Base-by-base conservation (phyloP, 2,329 filamentous ascomycete species). In the Fusarium begoniae region DNA sequence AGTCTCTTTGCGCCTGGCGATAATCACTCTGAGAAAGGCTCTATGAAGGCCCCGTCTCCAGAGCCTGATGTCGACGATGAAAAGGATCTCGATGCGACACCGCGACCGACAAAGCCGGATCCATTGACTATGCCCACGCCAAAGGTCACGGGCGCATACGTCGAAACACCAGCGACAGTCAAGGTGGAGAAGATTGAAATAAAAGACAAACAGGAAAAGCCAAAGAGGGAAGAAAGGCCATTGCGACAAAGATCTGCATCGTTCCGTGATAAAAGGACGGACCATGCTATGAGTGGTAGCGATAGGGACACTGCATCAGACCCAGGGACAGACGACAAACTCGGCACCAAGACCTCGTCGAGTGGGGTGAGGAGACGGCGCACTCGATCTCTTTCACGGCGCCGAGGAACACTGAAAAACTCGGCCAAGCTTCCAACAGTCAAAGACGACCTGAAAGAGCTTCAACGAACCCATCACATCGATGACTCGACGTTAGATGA, bases 401-500 rank as follows among this genome's bases (percentile, higher is more conserved):
- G 81, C 47, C 83, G 84, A 40, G 82, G 79, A n/a, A 84, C 86
- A 17, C 78, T 89, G 41, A 83, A 84, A 70, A 90, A 90, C 80
- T 87, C 88, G 8, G 86, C 86, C 59, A 87, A 84, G 65, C 87
- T 84, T 7, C 85, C 87, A 5, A 88, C 86, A 5, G 89, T 88
- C 60, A 87, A 84, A 62, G 88, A 90, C 64, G 89, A 91, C 72
- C 80, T 90, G 35, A 81, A 85, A 35, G 85, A 88, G 57, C 86
- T 91, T 51, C 84, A 88, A 70, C 84, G 84, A 22, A 82, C 81
- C 50, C 85, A 90, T 74, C 84, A 89, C 60, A 86, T 90, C 32
- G 88, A 90, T 24, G 89, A 90, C 74, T 89, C 87, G 3, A 90
- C 88, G 1, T 79, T 90, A n/a, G 89, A 90, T 54, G 87, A 90